A percentile compares a stretch with the other conserved stretches of the same genome.
Evolutionary conservation across 192 early-diverging fungal genomes (phyloP).

Genomic region (Rhizoclosmatium sp.): DNA sequence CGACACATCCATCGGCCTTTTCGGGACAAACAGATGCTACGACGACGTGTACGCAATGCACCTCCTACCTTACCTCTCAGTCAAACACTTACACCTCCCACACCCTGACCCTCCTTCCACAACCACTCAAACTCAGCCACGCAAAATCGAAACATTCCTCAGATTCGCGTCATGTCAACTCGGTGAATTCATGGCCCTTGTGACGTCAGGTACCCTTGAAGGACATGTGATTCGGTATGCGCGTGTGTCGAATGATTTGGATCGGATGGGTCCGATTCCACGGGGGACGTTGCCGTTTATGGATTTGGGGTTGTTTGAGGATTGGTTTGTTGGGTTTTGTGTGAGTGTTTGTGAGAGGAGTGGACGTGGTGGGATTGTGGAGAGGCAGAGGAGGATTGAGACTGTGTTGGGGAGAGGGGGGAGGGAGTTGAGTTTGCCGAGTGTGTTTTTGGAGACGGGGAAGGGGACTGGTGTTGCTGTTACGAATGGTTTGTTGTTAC

Average conservation of each 20-base stretch:
- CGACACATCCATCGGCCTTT: constrained; percentile 6
- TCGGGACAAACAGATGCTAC: constrained; percentile 28
- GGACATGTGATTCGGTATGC: constrained; percentile 25
- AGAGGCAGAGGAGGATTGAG: not conserved
- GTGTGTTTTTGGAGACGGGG: constrained; percentile 16
- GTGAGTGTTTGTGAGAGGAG: not conserved
- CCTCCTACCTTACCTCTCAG: not conserved
- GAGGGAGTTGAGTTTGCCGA: not conserved
- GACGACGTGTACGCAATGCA: constrained; percentile 25
- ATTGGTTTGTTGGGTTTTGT: constrained; percentile 4
- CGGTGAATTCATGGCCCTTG: constrained; percentile 18
- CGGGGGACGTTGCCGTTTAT: not conserved
- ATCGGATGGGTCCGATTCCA: constrained; percentile 25
- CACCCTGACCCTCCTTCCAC: not conserved
- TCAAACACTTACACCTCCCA: not conserved
- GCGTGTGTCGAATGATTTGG: not conserved
- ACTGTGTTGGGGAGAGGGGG: not conserved
- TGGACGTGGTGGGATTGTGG: not conserved
- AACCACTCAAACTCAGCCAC: not conserved
- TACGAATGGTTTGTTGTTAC: not conserved
- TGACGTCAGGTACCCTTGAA: constrained; percentile 1
- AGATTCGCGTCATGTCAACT: constrained; percentile 13
- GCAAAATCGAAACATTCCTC: not conserved
- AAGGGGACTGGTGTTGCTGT: constrained; percentile 18
- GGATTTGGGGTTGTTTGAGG: constrained; percentile 26